Base-by-base conservation (phyloP, 495 filamentous ascomycete genomes). In the Umbilicaria muhlenbergii region DNA sequence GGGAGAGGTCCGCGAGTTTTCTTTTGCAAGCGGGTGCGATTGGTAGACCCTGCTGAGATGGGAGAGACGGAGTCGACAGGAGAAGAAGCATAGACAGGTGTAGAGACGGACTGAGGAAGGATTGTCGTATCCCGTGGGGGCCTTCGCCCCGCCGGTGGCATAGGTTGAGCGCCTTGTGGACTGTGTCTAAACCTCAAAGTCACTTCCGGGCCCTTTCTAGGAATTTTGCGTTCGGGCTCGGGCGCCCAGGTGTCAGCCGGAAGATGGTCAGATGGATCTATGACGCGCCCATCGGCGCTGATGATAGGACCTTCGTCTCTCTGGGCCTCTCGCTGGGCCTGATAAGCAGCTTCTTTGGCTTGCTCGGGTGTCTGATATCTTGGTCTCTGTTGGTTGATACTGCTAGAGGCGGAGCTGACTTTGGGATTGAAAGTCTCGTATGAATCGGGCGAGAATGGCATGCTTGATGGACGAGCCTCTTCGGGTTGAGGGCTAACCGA, bases 241-340 rank as follows among this genome's bases (percentile, higher is more conserved):
- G 91, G 91, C 0, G 91, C 91, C 83, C 87, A 96, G 3, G 79
- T 84, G 33, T 88, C 81, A 37, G 84, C 75, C 0, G 89, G 91
- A 0, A 98, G 75, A 55, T 95, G 86, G 58, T 98, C 91, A 2
- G 83, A 88, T 0, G 86, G 89, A 56, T 96, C 91, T 45, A 96
- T 77, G 44, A 88, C 80, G 28, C 83, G 73, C 12, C 91, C 92
- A 58, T 91, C 79, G 44, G 82, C 77, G 0, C 80, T 84, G 43
- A 86, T 80, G 41, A 95, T 88, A 7, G 68, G 70, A 3, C 60
- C 64, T n/a, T 59, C 53, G 32, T 63, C 60, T 12, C 62, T 56
- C 16, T 51, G 40, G 14, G 59, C 43, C 43, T 64, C 62, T 6
- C 54, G 44, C 40, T 71, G 59, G 17, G 50, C 50, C 32, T 64